Evolutionary conservation across 306 rosid species (phyloP).

Genomic region (Acacia acuminata): DNA sequence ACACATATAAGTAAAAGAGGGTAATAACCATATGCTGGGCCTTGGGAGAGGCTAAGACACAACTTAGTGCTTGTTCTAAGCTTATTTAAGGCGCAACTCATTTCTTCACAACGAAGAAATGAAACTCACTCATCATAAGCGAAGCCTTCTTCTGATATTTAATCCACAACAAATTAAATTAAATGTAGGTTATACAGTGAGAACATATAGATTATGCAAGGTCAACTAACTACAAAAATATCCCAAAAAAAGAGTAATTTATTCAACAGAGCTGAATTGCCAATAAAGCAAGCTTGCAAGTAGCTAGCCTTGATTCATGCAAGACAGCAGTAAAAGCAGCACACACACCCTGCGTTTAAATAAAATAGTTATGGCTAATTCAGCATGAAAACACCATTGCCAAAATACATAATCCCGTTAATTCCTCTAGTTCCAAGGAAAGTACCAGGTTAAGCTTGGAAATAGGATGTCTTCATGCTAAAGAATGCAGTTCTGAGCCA

Average conservation of each 20-base stretch:
- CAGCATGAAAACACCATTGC: background rate
- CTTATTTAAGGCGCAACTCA: constrained; percentile 15
- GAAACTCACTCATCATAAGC: background rate
- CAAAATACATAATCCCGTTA: background rate
- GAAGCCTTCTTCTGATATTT: background rate
- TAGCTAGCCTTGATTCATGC: background rate
- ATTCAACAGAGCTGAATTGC: background rate
- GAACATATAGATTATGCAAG: background rate
- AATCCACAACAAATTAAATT: background rate
- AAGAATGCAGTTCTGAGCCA: background rate
- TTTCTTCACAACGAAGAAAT: background rate
- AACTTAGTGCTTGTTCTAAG: background rate
- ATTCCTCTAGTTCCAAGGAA: background rate
- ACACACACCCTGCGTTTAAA: background rate
- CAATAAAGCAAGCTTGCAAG: constrained; percentile 1
- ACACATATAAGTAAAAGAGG: background rate
- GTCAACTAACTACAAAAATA: background rate
- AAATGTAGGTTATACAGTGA: background rate
- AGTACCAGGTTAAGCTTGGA: background rate
- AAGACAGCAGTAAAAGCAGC: background rate
- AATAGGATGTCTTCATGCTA: constrained; percentile 8
- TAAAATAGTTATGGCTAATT: background rate
- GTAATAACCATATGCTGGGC: background rate
- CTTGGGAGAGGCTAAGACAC: background rate
- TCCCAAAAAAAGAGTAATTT: background rate